Evolutionary conservation across 306 rosid species (phyloP).

Genomic region (Lathyrus aphaca): DNA sequence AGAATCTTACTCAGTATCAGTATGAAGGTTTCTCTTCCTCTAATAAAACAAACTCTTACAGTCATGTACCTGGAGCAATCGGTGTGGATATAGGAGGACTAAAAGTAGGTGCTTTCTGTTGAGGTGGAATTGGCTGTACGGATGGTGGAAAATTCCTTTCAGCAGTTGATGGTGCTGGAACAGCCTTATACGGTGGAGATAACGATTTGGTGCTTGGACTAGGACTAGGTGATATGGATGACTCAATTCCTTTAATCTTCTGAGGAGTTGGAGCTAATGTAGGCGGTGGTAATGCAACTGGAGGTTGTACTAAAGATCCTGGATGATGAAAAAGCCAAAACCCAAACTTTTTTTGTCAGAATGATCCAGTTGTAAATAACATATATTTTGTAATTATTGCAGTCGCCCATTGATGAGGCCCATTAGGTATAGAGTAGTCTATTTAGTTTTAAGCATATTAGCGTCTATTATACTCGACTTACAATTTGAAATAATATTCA

Average conservation of each 20-base stretch:
- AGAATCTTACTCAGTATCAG: slow-evolving; percentile 30
- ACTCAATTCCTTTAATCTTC: slow-evolving; percentile 40
- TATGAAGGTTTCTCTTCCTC: slow-evolving; percentile 17
- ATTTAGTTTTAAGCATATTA: background rate
- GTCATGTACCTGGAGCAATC: slow-evolving; percentile 64
- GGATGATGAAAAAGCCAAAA: slow-evolving; percentile 45
- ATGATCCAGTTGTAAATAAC: background rate
- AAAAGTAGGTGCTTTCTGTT: slow-evolving; percentile 33
- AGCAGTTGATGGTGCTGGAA: slow-evolving; percentile 50
- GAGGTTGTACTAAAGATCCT: slow-evolving; percentile 59
- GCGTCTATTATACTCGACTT: background rate
- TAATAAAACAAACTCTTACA: background rate
- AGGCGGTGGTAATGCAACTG: slow-evolving; percentile 50
- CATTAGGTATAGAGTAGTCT: background rate
- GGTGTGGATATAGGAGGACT: slow-evolving; percentile 48
- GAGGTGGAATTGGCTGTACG: slow-evolving; percentile 44
- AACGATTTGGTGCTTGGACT: slow-evolving; percentile 46
- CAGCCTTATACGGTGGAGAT: slow-evolving; percentile 42
- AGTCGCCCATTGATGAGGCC: background rate
- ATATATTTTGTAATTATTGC: background rate
- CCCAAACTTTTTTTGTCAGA: slow-evolving; percentile 24
- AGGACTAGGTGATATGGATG: slow-evolving; percentile 55
- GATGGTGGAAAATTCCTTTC: slow-evolving; percentile 43
- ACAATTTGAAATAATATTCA: background rate
- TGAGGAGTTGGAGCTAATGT: slow-evolving; percentile 49